Conservation (phyloP, 2,329 filamentous ascomycete genomes). For the Zasmidium citrigriseum region DNA sequence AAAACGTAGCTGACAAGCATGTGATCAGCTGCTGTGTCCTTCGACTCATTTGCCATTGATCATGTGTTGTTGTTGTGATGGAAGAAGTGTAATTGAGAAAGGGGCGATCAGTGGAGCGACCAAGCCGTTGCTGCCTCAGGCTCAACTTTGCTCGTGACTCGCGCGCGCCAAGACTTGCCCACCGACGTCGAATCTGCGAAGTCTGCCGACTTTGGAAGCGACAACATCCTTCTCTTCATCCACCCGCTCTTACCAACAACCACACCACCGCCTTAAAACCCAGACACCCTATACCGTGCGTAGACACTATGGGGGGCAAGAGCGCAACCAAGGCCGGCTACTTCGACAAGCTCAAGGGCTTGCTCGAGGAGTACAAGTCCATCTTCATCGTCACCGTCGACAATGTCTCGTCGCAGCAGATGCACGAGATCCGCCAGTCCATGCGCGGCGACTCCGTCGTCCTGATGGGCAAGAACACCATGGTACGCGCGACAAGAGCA, state of each 20-base stretch:
- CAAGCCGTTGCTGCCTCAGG: neutral
- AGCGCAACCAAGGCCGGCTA: conserved; percentile 90
- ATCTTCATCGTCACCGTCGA: conserved; percentile 82
- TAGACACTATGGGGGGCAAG: conserved; percentile 60
- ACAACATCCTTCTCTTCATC: conserved; percentile 4
- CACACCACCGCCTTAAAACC: conserved; percentile 31
- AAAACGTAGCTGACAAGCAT: too few species aligned
- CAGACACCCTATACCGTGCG: conserved; percentile 33
- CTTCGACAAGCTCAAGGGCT: conserved; percentile 99
- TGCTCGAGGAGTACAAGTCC: conserved; percentile 94
- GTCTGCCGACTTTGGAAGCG: neutral
- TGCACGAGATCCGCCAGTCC: conserved; percentile 98
- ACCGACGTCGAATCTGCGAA: neutral
- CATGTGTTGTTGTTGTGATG: too few species aligned
- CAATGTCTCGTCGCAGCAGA: conserved; percentile 99
- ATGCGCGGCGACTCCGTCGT: conserved; percentile 92
- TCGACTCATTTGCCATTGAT: too few species aligned
- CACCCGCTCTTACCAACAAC: conserved; percentile 1
- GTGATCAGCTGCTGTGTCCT: too few species aligned
- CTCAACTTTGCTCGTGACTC: neutral
- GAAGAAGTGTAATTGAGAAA: too few species aligned
- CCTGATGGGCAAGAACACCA: conserved; percentile 99
- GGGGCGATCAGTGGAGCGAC: neutral
- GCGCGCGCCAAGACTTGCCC: neutral
- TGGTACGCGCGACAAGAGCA: conserved; percentile 62